Evolutionary conservation across 2,329 filamentous ascomycete species (phyloP).

Genomic region (Aureobasidium subglaciale): DNA sequence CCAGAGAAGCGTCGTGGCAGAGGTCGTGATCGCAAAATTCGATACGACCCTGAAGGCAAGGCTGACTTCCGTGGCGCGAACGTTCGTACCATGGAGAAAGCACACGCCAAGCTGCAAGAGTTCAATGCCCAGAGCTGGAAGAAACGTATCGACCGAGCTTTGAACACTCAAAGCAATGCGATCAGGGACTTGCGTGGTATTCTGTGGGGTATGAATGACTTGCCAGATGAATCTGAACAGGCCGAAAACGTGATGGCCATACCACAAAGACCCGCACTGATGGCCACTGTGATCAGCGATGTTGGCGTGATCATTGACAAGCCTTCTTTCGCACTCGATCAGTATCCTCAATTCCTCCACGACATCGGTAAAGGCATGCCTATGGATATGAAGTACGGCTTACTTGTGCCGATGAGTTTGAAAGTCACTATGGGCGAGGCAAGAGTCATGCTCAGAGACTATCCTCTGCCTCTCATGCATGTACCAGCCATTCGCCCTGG

Average conservation of each 20-base stretch:
- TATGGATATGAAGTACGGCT: constrained; percentile 77
- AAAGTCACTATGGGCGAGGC: constrained; percentile 87
- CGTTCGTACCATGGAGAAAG: constrained; percentile 68
- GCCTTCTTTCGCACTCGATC: constrained; percentile 76
- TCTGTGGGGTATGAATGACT: constrained; percentile 75
- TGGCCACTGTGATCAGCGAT: constrained; percentile 75
- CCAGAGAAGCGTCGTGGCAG: background rate
- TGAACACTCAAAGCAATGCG: constrained; percentile 60
- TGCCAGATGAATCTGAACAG: constrained; percentile 75
- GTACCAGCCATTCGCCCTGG: constrained; percentile 74
- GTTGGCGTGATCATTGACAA: constrained; percentile 82
- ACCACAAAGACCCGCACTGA: constrained; percentile 74
- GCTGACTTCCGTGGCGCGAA: constrained; percentile 64
- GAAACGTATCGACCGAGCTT: constrained; percentile 72
- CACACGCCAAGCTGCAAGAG: constrained; percentile 64
- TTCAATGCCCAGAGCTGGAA: constrained; percentile 92
- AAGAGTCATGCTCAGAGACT: constrained; percentile 79
- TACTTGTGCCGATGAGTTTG: constrained; percentile 84
- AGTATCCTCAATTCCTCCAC: constrained; percentile 78
- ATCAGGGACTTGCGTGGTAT: constrained; percentile 71
- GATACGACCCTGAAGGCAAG: constrained; percentile 74
- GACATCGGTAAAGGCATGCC: constrained; percentile 96
- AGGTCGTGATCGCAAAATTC: constrained; percentile 43
- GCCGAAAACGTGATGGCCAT: constrained; percentile 79
- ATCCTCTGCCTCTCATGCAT: constrained; percentile 85